A percentile compares a stretch with the other conserved stretches of the same genome.
Conservation (phyloP, 352 stramenopile species). For the Pythium coloratum region DNA sequence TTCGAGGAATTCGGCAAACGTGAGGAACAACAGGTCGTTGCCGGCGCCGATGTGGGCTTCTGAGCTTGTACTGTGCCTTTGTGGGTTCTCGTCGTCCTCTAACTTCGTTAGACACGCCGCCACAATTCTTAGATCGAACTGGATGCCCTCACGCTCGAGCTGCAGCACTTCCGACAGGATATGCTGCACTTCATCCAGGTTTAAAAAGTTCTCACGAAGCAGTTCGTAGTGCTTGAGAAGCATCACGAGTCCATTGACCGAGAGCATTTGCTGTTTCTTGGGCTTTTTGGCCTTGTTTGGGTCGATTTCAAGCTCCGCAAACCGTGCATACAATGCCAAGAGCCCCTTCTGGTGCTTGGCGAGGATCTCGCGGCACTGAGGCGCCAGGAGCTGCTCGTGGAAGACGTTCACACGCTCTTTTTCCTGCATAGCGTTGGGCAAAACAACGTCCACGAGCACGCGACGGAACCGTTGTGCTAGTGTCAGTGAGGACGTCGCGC, state of each 20-base stretch:
- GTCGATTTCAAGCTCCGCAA: constrained; percentile 30
- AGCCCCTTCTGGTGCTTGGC: constrained; percentile 50
- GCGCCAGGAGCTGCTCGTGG: constrained; percentile 41
- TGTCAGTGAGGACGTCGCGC: constrained; percentile 4
- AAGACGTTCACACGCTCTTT: constrained; percentile 54
- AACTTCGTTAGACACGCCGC: constrained; percentile 9
- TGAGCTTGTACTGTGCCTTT: background rate
- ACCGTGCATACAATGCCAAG: constrained; percentile 43
- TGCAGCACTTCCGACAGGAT: constrained; percentile 60
- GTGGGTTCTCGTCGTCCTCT: background rate
- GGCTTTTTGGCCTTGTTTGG: constrained; percentile 1
- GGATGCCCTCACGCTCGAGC: constrained; percentile 58
- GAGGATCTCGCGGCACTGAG: constrained; percentile 55
- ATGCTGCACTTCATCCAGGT: constrained; percentile 64
- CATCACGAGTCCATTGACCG: constrained; percentile 43
- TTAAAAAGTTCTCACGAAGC: constrained; percentile 56
- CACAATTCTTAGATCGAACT: constrained; percentile 29
- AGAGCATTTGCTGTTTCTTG: constrained; percentile 39
- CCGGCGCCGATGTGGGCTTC: background rate
- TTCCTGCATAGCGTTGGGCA: constrained; percentile 54
- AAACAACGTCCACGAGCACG: constrained; percentile 54
- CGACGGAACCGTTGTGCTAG: constrained; percentile 45
- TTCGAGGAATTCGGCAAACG: constrained; percentile 62
- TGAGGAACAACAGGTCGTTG: constrained; percentile 44
- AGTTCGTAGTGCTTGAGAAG: constrained; percentile 55